These are phyloP conservation scores for Dioszegia hungarica DNA, from an alignment of 768 basidiomycete genomes.

Conservation along the genomic window DNA sequence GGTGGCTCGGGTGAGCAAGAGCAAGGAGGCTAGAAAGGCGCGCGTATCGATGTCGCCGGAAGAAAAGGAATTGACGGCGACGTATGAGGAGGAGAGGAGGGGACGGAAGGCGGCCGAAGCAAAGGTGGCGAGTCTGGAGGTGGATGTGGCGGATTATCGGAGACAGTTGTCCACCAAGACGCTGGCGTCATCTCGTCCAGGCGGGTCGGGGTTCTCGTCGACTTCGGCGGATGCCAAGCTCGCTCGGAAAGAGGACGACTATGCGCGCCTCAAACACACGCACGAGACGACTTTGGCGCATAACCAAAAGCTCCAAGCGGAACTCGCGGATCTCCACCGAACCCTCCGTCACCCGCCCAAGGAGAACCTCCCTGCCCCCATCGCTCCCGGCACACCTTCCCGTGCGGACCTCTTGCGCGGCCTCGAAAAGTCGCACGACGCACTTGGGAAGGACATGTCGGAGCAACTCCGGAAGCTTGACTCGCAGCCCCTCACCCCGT, in stretches of 20 bases:
- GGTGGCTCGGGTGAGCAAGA: slow-evolving; percentile 35
- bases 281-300: slow-evolving; percentile 19
- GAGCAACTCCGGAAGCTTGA: slow-evolving; percentile 36
- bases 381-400: slow-evolving; percentile 4
- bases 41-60: slow-evolving; percentile 49
- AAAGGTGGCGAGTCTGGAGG: slow-evolving; percentile 43
- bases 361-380: slow-evolving; percentile 4
- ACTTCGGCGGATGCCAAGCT: slow-evolving; percentile 17
- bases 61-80: slow-evolving; percentile 62
- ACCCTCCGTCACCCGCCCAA: slow-evolving; percentile 1
- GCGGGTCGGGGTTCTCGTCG: no score
- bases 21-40: slow-evolving; percentile 30
- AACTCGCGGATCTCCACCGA: slow-evolving; percentile 28
- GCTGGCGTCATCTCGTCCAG: not conserved
- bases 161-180: slow-evolving; percentile 25
- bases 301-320: slow-evolving; percentile 18
- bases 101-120: slow-evolving; percentile 58
- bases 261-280: slow-evolving; percentile 1
- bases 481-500: slow-evolving; percentile 28
- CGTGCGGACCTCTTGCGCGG: slow-evolving; percentile 40
- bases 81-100: slow-evolving; percentile 64
- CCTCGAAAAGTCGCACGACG: slow-evolving; percentile 37
- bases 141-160: slow-evolving; percentile 52
- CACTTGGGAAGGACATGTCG: slow-evolving; percentile 38
- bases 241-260: slow-evolving; percentile 10